These are phyloP conservation scores for Rosa hybrid DNA, from an alignment of 331 rosid genomes.

Conservation along the genomic window DNA sequence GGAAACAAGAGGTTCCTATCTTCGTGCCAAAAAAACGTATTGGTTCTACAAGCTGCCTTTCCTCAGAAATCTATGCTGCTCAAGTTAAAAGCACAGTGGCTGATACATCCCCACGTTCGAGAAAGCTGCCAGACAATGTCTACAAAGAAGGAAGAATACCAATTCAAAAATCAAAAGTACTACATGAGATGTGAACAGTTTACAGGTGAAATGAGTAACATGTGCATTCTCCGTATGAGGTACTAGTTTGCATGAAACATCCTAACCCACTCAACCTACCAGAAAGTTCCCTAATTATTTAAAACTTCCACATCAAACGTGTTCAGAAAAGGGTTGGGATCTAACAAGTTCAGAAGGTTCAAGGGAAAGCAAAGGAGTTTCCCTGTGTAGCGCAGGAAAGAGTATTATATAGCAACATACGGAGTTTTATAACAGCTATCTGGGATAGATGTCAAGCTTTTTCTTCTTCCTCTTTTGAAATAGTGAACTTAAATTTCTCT, in stretches of 20 bases:
- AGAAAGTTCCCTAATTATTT: background rate
- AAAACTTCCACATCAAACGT: background rate
- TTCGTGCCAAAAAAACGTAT: conserved; percentile 6
- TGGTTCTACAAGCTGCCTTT: conserved; percentile 19
- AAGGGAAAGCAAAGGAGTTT: background rate
- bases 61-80: conserved; percentile 41
- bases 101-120: conserved; percentile 55
- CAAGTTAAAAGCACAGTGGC: conserved; percentile 44
- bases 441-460: background rate
- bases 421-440: background rate
- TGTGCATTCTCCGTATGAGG: background rate
- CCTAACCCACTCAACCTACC: background rate
- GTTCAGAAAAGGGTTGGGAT: background rate
- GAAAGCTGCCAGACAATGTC: conserved; percentile 64
- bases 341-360: background rate
- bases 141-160: conserved; percentile 34
- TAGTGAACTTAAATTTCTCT: background rate
- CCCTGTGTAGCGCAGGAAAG: background rate
- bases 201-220: background rate
- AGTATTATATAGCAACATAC: background rate
- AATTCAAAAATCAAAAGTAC: background rate
- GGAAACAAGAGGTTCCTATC: background rate
- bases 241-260: background rate
- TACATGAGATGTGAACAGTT: background rate
- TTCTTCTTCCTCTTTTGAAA: background rate